Conservation (phyloP, 345 rosid genomes). For the Capsella bursapastoris region DNA sequence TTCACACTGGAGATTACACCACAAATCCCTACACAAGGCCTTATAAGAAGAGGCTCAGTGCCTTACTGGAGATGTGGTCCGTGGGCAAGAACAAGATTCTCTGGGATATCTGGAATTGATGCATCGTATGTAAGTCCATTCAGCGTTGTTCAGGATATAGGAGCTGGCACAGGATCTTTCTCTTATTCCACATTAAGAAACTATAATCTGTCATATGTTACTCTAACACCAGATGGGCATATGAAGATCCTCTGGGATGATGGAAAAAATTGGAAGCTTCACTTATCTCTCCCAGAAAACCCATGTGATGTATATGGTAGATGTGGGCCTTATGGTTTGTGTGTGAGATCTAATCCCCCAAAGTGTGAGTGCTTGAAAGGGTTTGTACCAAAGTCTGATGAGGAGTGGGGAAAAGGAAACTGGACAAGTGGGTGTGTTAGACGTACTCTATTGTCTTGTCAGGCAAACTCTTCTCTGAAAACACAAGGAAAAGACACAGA, state of each 20-base stretch:
- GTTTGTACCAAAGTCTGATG: slow-evolving; percentile 37
- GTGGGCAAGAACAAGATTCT: slow-evolving; percentile 42
- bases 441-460: slow-evolving; percentile 30
- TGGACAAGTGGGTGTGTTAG: slow-evolving; percentile 47
- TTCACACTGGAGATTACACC: slow-evolving; percentile 38
- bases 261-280: slow-evolving; percentile 28
- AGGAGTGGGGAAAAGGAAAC: slow-evolving; percentile 34
- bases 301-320: slow-evolving; percentile 39
- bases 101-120: slow-evolving; percentile 34
- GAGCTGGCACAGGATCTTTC: slow-evolving; percentile 31
- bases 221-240: slow-evolving; percentile 36
- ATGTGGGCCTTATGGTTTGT: slow-evolving; percentile 44
- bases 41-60: slow-evolving; percentile 21
- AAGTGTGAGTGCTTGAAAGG: slow-evolving; percentile 42
- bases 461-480: slow-evolving; percentile 18
- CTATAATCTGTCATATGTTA: slow-evolving; percentile 30
- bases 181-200: slow-evolving; percentile 29
- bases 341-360: slow-evolving; percentile 35
- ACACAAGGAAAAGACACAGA: slow-evolving; percentile 32
- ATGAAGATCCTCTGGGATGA: slow-evolving; percentile 34
- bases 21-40: slow-evolving; percentile 36
- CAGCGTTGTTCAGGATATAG: slow-evolving; percentile 36
- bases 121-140: slow-evolving; percentile 39
- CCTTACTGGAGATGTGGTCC: slow-evolving; percentile 46
- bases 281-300: slow-evolving; percentile 29